Percentiles rank a stretch among this genome's conserved stretches.
These are phyloP conservation scores for Penicillium coffeae DNA, from an alignment of 495 filamentous ascomycete species.

Conservation along the genomic window DNA sequence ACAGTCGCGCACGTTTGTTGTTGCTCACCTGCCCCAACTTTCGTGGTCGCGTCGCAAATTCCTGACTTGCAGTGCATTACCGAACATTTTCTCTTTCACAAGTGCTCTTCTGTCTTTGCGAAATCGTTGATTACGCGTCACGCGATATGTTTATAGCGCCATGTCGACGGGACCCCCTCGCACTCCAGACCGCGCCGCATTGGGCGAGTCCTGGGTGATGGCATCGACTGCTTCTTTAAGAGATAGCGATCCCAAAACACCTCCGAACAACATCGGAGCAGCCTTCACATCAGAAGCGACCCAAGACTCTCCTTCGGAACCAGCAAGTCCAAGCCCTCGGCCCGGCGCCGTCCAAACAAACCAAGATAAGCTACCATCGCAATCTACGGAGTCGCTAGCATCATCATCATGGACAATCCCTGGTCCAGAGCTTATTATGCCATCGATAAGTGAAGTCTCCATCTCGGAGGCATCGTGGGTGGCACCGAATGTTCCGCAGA, in stretches of 20 bases:
- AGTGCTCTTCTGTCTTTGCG: neutral
- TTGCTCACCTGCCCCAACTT: neutral
- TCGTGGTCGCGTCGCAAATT: neutral
- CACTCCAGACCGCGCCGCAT: conserved; percentile 21
- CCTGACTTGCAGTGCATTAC: neutral
- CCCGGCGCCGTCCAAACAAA: conserved; percentile 9
- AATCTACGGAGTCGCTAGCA: conserved; percentile 24
- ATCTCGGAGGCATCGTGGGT: conserved; percentile 40
- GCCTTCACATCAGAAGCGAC: neutral
- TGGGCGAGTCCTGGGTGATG: conserved; percentile 42
- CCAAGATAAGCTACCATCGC: neutral
- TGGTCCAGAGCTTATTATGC: conserved; percentile 47
- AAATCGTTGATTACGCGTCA: neutral
- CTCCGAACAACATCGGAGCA: too few species aligned
- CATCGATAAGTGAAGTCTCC: conserved; percentile 38
- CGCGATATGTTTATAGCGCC: conserved; percentile 12
- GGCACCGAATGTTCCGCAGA: conserved; percentile 24
- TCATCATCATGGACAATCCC: conserved; percentile 30
- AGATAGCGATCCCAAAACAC: conserved; percentile 4
- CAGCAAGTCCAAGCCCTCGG: conserved; percentile 3
- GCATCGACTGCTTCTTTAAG: conserved; percentile 20
- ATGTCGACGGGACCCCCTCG: conserved; percentile 25
- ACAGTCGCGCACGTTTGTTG: neutral
- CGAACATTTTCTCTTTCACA: neutral
- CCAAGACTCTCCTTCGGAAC: neutral